These are phyloP conservation scores for Cercospora sesami DNA, from an alignment of 2,329 filamentous ascomycete species.

Conservation along the genomic window DNA sequence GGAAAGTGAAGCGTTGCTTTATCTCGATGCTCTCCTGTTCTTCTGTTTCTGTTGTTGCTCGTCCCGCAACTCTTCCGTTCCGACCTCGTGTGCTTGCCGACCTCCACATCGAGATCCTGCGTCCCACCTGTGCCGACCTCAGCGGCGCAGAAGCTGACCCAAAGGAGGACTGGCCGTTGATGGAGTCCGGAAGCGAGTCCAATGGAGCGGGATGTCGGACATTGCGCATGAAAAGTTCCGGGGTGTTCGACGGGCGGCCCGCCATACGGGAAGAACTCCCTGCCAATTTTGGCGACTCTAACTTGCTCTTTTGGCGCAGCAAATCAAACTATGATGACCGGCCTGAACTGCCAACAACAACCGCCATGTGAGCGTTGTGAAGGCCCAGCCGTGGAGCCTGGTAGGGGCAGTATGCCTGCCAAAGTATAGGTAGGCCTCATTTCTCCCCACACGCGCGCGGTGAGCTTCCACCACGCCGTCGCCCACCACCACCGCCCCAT, in stretches of 20 bases:
- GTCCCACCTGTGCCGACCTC: neutral
- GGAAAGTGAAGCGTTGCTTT: neutral
- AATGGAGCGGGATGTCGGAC: conserved; percentile 10
- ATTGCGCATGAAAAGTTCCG: conserved; percentile 1
- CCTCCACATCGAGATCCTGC: neutral
- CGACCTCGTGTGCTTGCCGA: neutral
- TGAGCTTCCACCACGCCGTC: conserved; percentile 8
- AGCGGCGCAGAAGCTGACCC: neutral
- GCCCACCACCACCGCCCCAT: conserved; percentile 7
- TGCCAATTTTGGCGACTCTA: conserved; percentile 8
- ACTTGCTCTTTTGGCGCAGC: neutral
- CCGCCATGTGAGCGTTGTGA: neutral
- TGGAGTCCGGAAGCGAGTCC: conserved; percentile 6
- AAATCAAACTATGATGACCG: conserved; percentile 20
- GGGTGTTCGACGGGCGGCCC: neutral
- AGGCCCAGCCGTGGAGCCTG: conserved; percentile 3
- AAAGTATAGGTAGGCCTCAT: conserved; percentile 19
- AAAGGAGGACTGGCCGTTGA: neutral
- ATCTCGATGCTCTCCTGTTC: neutral
- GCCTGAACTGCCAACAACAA: conserved; percentile 16
- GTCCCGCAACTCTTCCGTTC: neutral
- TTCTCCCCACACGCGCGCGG: conserved; percentile 15
- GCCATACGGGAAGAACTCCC: neutral
- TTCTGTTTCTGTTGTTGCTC: too few species aligned
- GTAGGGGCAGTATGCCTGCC: conserved; percentile 19